Base-by-base conservation (phyloP, 1,284 basidiomycete genomes). In the Blastosporella zonata region DNA sequence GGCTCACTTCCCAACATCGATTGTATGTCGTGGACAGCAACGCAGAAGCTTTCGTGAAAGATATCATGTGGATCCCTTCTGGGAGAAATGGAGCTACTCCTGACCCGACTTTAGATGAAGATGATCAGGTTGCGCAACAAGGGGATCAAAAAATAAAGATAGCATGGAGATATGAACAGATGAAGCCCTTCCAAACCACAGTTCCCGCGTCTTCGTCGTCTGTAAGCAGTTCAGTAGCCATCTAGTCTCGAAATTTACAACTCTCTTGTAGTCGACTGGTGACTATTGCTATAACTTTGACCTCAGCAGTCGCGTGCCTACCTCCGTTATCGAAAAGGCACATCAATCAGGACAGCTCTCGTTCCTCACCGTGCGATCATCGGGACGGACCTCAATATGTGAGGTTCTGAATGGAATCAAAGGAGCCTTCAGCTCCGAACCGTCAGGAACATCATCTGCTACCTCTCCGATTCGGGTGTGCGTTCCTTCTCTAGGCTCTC, bases 91-190 rank as follows among this genome's bases (percentile, higher is more conserved):
- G 60, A 10, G 29, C 33, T 36, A 66, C 67, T 20, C 70, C 73
- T 20, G 50, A 45, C 21, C 55, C 58, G 21, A 39, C 35, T 28
- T 69, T 64, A 31, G 68, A 69, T 36, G 73, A 70, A 36, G 71
- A 72, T 47, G 78, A 70, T 51, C 67, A 64, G 33, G 38, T 53
- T 49, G 62, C 68, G 46, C 69, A 47, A 9, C 18, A 76, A 36
- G 57, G 59, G 12, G 59, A 61, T 29, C 58, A 67, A 29, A 79
- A 77, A 58, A 82, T 93, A 55, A 92, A 88, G 69, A 97, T 97
- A 60, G 96, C 96, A 31, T 99, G 96, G 91, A 78, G 96, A 61
- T 99, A 99, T 66, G 90, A 92, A 60, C 77, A 83, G 53, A 89
- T 97, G 89, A 90, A 87, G 68, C 86, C 79, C 67, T 96, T 96